phyloP scores from a whole-genome alignment of 1,139 yeast species.

The Blastobotrys apis region DNA sequence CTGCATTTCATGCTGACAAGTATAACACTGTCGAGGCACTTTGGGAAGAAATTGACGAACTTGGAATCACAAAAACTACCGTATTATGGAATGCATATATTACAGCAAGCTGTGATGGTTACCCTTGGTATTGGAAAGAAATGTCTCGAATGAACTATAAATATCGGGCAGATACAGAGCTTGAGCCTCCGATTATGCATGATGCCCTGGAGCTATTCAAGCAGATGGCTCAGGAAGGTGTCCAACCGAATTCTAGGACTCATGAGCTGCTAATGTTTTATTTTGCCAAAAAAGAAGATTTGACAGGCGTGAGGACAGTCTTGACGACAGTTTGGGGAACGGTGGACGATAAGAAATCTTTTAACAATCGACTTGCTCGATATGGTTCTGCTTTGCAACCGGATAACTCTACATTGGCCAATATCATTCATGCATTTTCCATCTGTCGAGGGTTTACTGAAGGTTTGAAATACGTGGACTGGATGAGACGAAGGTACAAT shows the following conservation, averaged over 20 bases:
- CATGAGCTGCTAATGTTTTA: slow-evolving; percentile 32
- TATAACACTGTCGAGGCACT: slow-evolving; percentile 23
- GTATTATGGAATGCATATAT: slow-evolving; percentile 37
- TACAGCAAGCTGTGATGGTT: slow-evolving; percentile 32
- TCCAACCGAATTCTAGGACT: slow-evolving; percentile 30
- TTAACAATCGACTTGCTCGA: slow-evolving; percentile 8
- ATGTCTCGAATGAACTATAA: slow-evolving; percentile 6
- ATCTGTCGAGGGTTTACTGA: slow-evolving; percentile 26
- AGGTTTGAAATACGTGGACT: slow-evolving; percentile 28
- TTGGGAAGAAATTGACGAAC: slow-evolving; percentile 27
- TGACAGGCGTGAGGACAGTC: slow-evolving; percentile 24
- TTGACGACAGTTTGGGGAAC: slow-evolving; percentile 32
- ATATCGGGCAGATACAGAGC: slow-evolving; percentile 1
- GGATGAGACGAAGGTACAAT: slow-evolving; percentile 24
- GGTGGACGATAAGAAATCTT: slow-evolving; percentile 4
- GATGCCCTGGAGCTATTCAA: slow-evolving; percentile 29
- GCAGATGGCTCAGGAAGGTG: slow-evolving; percentile 30
- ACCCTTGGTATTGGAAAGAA: slow-evolving; percentile 30
- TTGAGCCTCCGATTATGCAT: slow-evolving; percentile 22
- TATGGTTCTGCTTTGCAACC: slow-evolving; percentile 27
- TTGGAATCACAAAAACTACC: slow-evolving; percentile 20
- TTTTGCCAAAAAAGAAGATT: slow-evolving; percentile 28
- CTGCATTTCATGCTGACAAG: slow-evolving; percentile 28
- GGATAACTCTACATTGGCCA: slow-evolving; percentile 26
- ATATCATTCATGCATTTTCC: slow-evolving; percentile 34